phyloP scores from a whole-genome alignment of 2,329 filamentous ascomycete species.

The Hawksworthiomyces lignivorus region DNA sequence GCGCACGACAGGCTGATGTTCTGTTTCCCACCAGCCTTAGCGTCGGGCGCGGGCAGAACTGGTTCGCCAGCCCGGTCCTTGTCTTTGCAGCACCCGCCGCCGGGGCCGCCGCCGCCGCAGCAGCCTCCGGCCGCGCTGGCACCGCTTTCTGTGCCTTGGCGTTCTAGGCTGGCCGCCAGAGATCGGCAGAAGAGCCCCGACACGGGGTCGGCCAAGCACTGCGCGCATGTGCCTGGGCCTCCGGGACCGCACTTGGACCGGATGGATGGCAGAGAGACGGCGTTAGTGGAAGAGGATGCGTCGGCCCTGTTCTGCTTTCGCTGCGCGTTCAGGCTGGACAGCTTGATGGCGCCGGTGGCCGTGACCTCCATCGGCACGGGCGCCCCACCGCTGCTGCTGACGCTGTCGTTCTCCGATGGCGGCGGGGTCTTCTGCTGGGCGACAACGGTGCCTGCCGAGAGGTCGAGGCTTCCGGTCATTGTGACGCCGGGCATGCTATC shows the following conservation, averaged over 20 bases:
- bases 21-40: constrained; percentile 12
- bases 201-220: constrained; percentile 69
- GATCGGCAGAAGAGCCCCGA: constrained; percentile 79
- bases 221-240: constrained; percentile 70
- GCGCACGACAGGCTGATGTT: constrained; percentile 59
- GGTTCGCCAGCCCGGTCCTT: constrained; percentile 14
- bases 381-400: no score
- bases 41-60: constrained; percentile 13
- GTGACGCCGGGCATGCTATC: constrained; percentile 35
- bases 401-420: constrained; percentile 53
- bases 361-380: constrained; percentile 52
- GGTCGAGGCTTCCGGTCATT: constrained; percentile 31
- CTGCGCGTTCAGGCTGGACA: constrained; percentile 37
- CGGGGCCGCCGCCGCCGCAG: constrained; percentile 55
- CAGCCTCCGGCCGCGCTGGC: constrained; percentile 29
- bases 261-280: constrained; percentile 16
- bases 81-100: constrained; percentile 59
- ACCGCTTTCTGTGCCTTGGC: constrained; percentile 21
- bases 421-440: constrained; percentile 50
- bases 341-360: constrained; percentile 52
- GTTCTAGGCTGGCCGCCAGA: constrained; percentile 58
- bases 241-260: constrained; percentile 49
- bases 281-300: constrained; percentile 16
- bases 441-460: constrained; percentile 15
- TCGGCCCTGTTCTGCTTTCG: constrained; percentile 19